Conservation (phyloP, 805 yeast species). For the Lachancea meyersii region DNA sequence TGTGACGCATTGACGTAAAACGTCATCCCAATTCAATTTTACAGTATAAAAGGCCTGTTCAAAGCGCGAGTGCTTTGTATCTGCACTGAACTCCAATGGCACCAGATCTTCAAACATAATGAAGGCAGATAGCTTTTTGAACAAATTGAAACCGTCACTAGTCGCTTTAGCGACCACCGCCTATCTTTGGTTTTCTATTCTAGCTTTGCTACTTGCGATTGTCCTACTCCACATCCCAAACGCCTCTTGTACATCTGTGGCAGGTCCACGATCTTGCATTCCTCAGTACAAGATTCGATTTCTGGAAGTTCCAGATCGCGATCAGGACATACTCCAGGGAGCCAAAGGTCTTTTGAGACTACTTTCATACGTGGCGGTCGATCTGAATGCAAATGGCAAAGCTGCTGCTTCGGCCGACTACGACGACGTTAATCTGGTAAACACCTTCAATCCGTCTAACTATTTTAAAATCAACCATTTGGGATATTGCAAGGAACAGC, state of each 20-base stretch:
- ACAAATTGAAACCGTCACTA: neutral
- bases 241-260: slow-evolving; percentile 20
- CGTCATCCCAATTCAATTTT: no score
- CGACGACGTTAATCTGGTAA: slow-evolving; percentile 25
- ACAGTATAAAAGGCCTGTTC: neutral
- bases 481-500: slow-evolving; percentile 26
- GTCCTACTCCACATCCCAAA: slow-evolving; percentile 19
- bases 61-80: neutral
- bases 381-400: slow-evolving; percentile 13
- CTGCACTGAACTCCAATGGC: no score
- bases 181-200: slow-evolving; percentile 1
- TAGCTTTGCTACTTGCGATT: neutral
- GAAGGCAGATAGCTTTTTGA: neutral
- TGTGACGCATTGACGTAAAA: slow-evolving; percentile 1
- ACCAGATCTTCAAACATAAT: neutral
- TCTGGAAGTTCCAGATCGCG: slow-evolving; percentile 18
- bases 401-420: slow-evolving; percentile 10
- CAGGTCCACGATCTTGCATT: slow-evolving; percentile 16
- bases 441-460: slow-evolving; percentile 21
- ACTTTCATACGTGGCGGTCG: slow-evolving; percentile 27
- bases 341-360: slow-evolving; percentile 24
- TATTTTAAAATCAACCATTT: slow-evolving; percentile 22
- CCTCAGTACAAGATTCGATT: slow-evolving; percentile 27
- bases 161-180: neutral
- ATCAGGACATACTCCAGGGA: slow-evolving; percentile 21